phyloP scores from a whole-genome alignment of 2,329 filamentous ascomycete species.

The Sporothrix inflata region DNA sequence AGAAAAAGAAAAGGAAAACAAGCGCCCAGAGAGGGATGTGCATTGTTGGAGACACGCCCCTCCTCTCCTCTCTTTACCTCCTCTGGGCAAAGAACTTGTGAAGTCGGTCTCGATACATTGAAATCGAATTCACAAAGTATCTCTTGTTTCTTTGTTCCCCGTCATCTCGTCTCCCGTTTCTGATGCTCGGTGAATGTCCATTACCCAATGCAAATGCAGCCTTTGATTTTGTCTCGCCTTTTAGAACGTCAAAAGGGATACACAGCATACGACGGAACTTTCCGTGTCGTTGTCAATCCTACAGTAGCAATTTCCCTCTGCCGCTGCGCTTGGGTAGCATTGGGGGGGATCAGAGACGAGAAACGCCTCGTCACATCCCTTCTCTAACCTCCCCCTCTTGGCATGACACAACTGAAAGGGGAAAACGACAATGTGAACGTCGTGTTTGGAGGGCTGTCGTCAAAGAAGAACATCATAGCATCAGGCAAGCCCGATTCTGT shows the following conservation, averaged over 20 bases:
- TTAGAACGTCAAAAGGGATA: not conserved
- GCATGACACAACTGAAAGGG: not conserved
- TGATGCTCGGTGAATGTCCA: not conserved
- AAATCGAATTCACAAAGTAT: not conserved
- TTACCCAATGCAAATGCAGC: not conserved
- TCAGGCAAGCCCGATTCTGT: not conserved
- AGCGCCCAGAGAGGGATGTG: not conserved
- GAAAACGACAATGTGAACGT: not conserved
- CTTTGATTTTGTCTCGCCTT: not conserved
- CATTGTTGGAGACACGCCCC: conserved; percentile 13
- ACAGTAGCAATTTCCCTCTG: not conserved
- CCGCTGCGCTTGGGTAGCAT: not conserved
- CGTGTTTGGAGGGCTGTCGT: not conserved
- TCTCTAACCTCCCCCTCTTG: not conserved
- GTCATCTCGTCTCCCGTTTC: not conserved
- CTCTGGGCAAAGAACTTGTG: not conserved
- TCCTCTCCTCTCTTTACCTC: not conserved
- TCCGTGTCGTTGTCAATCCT: not conserved
- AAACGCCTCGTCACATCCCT: conserved; percentile 13
- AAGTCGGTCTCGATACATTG: not conserved
- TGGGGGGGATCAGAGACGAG: not conserved
- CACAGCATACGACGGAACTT: conserved; percentile 11
- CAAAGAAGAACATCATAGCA: not conserved
- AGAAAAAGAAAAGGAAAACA: not conserved
- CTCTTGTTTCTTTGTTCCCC: not conserved